Evolutionary conservation across 495 filamentous ascomycete genomes (phyloP), one percentile per base, ranked within the genome.

Genomic region (Aspergillus olivimuriae): DNA sequence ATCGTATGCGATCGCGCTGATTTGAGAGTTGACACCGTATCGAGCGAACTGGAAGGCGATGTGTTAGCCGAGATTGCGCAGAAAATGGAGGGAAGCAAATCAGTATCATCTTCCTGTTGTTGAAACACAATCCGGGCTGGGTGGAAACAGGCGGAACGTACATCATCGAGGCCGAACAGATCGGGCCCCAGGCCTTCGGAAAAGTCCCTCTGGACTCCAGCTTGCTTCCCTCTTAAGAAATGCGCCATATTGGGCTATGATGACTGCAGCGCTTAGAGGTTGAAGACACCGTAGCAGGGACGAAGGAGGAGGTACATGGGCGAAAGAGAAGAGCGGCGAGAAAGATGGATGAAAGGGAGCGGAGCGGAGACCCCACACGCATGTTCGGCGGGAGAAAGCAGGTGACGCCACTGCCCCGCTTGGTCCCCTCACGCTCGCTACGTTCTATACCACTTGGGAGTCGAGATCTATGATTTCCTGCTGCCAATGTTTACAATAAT

Each of bases 211-310:
- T 87, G 84, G 41, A 98, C 82, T 43, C 92, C 92, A 41, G 88
- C 80, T 72, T 98, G 92, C 74, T 92, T 95, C 28, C 87, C 84
- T 48, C 92, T 76, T 50, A 98, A 65, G 61, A 96, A 91, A 51
- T 84, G 80, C 31, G 87, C 81, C 89, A 92, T 94, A 30, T 52
- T 46, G 44, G 30, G 45, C 11, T 9, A 26, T 7, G 6, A 17
- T 43, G 20, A 28, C 14, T 14, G 20, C 12, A 17, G 32, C 15
- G 32, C 12, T 9, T 19, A n/a, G n/a, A n/a, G n/a, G n/a, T n/a
- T n/a, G n/a, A n/a, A 20, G 12, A 20, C 35, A 38, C 35, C 12
- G 21, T 6, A 28, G 24, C 11, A 11, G 5, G 15, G 38, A 34
- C 41, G 20, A 30, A 45, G 36, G 38, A 44, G 34, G 46, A 52